Evolutionary conservation across 805 yeast species (phyloP).

Genomic region (Pichia nanzhaoensis): DNA sequence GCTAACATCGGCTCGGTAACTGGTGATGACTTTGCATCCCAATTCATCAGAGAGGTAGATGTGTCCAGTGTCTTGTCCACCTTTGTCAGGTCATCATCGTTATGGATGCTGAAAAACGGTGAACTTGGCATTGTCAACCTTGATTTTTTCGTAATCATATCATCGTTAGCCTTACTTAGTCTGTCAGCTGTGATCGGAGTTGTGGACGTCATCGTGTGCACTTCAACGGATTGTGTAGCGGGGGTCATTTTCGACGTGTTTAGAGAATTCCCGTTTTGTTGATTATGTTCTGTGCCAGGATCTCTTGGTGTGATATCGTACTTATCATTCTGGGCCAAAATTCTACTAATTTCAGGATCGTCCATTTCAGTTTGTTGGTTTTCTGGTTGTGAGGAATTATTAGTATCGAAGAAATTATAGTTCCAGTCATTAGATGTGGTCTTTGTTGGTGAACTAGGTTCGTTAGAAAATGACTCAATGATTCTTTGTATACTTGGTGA

Average conservation of each 20-base stretch:
- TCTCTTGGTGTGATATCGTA: conserved; percentile 29
- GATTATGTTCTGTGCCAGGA: conserved; percentile 26
- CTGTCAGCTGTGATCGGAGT: neutral
- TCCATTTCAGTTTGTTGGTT: conserved; percentile 10
- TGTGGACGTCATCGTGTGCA: neutral
- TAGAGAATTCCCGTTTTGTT: conserved; percentile 14
- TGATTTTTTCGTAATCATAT: neutral
- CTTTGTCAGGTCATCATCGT: conserved; percentile 11
- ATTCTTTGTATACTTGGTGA: conserved; percentile 30
- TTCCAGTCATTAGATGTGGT: conserved; percentile 25
- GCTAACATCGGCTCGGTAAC: conserved; percentile 22
- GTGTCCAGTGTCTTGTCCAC: conserved; percentile 18
- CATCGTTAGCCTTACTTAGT: neutral
- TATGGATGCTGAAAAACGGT: conserved; percentile 23
- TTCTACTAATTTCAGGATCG: conserved; percentile 25
- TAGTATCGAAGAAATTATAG: conserved; percentile 20
- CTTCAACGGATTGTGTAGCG: neutral
- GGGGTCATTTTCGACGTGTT: conserved; percentile 1
- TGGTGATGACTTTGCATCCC: conserved; percentile 26
- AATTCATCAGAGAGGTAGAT: conserved; percentile 18
- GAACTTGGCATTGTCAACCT: conserved; percentile 28
- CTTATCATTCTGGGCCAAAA: conserved; percentile 16
- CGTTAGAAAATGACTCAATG: conserved; percentile 28
- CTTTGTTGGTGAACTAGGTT: conserved; percentile 26
- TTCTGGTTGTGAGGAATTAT: neutral